A percentile compares a stretch with the other conserved stretches of the same genome.
phyloP scores from a whole-genome alignment of 2,329 filamentous ascomycete species.

The Cadophora sp. region DNA sequence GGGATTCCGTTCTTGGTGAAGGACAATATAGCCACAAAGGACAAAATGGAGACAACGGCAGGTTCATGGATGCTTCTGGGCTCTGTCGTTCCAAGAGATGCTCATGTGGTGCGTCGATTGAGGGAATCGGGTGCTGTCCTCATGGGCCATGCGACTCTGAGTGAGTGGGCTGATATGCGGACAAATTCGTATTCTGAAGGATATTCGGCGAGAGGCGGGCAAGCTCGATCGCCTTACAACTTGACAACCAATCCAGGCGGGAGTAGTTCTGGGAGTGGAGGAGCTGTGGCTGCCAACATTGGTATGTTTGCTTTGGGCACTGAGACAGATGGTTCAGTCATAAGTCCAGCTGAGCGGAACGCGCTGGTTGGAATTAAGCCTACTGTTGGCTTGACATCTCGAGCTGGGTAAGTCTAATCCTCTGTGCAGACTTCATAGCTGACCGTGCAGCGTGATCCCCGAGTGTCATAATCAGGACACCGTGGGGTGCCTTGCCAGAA shows the following conservation, averaged over 20 bases:
- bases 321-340: constrained; percentile 76
- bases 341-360: constrained; percentile 74
- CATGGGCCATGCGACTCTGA: constrained; percentile 73
- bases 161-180: constrained; percentile 79
- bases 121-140: constrained; percentile 68
- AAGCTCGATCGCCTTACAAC: constrained; percentile 71
- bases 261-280: constrained; percentile 70
- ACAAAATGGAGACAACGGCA: constrained; percentile 76
- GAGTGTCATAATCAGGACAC: constrained; percentile 72
- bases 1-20: constrained; percentile 80
- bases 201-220: constrained; percentile 68
- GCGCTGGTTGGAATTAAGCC: constrained; percentile 77
- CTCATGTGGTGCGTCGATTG: constrained; percentile 65
- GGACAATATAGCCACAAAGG: constrained; percentile 73
- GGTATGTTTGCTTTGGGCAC: constrained; percentile 72
- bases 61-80: constrained; percentile 72
- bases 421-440: constrained; percentile 33
- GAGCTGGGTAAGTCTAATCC: constrained; percentile 49
- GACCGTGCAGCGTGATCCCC: constrained; percentile 67
- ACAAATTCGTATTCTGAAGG: constrained; percentile 72
- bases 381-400: constrained; percentile 74
- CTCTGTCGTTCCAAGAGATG: constrained; percentile 70
- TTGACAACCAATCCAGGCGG: constrained; percentile 72
- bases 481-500: constrained; percentile 71
- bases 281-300: constrained; percentile 68